Evolutionary conservation across 352 stramenopile species (phyloP).

Genomic region (Phytophthora kernoviae): DNA sequence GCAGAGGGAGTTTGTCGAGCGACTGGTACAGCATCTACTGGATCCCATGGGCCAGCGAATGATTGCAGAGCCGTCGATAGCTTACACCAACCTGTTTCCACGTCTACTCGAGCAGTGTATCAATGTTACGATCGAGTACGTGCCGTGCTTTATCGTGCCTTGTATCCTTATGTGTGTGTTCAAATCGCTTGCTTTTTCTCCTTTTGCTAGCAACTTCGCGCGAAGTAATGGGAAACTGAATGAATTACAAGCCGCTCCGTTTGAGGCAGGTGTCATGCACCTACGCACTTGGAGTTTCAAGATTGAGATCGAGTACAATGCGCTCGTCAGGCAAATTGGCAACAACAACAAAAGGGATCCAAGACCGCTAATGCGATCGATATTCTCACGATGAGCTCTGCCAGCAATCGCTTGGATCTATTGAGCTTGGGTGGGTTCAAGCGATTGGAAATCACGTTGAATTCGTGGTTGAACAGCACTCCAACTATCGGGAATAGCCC

Average conservation of each 20-base stretch:
- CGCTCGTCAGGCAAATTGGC: slow-evolving; percentile 19
- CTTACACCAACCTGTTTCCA: slow-evolving; percentile 51
- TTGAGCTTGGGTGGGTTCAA: slow-evolving; percentile 43
- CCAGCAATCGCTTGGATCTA: slow-evolving; percentile 28
- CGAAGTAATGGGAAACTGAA: slow-evolving; percentile 49
- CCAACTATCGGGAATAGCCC: slow-evolving; percentile 1
- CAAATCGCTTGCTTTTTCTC: neutral
- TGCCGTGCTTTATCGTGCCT: neutral
- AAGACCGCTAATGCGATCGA: slow-evolving; percentile 14
- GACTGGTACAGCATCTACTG: slow-evolving; percentile 53
- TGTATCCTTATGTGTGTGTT: neutral
- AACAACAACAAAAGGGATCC: slow-evolving; percentile 18
- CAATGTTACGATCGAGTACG: slow-evolving; percentile 56
- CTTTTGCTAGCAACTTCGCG: slow-evolving; percentile 25
- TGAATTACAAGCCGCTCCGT: slow-evolving; percentile 41
- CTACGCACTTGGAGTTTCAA: slow-evolving; percentile 53
- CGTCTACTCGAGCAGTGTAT: slow-evolving; percentile 64
- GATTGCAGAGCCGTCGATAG: slow-evolving; percentile 43
- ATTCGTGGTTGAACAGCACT: slow-evolving; percentile 34
- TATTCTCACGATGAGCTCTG: neutral
- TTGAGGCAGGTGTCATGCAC: slow-evolving; percentile 54
- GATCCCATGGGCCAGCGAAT: slow-evolving; percentile 50
- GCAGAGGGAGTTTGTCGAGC: slow-evolving; percentile 60
- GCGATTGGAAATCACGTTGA: slow-evolving; percentile 41
- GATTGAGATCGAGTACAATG: slow-evolving; percentile 62